Conservation (phyloP, 768 basidiomycete species). For the Lentinula edodes region DNA sequence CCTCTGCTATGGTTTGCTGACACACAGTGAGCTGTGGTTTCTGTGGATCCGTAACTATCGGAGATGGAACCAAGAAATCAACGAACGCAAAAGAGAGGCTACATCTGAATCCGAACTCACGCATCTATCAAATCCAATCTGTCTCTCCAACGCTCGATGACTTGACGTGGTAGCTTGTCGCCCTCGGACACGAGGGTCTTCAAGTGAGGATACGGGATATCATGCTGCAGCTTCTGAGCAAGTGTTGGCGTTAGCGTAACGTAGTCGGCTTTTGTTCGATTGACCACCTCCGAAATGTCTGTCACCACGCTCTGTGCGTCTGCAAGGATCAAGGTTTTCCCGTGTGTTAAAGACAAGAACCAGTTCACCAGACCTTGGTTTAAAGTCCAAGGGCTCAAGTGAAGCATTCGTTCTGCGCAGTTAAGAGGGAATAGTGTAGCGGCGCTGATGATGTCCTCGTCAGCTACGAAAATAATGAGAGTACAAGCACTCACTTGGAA, state of each 20-base stretch:
- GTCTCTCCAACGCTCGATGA: not conserved
- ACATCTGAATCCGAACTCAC: not conserved
- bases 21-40: constrained; percentile 12
- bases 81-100: not conserved
- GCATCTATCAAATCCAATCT: not conserved
- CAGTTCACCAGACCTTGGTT: constrained; percentile 14
- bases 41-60: not conserved
- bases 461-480: not conserved
- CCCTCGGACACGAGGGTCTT: not conserved
- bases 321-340: constrained; percentile 18
- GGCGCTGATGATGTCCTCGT: not conserved
- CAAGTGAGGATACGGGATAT: not conserved
- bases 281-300: not conserved
- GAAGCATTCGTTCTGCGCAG: constrained; percentile 8
- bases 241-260: not conserved
- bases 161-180: not conserved
- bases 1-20: constrained; percentile 10
- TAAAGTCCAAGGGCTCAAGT: constrained; percentile 23
- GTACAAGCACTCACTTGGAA: constrained; percentile 11
- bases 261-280: not conserved
- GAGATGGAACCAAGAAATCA: not conserved
- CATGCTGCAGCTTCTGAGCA: not conserved
- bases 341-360: constrained; percentile 13
- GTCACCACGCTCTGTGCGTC: not conserved
- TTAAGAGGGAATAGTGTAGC: not conserved